Base-by-base conservation (phyloP, 2,329 filamentous ascomycete genomes). In the Venturia oleaginea region DNA sequence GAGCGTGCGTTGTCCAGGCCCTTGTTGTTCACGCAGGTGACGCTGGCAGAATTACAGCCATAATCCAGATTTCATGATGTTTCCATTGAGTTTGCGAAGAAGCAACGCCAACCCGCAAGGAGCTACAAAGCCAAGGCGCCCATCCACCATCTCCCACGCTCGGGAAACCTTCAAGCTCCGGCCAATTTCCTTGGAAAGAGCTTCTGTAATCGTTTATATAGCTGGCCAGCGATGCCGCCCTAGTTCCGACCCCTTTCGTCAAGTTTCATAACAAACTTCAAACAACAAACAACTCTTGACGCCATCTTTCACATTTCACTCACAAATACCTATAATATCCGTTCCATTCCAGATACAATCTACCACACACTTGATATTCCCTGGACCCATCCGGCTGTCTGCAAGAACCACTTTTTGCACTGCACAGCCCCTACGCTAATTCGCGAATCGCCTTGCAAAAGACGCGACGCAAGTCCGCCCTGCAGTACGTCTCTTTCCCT, bases 201-300 rank as follows among this genome's bases (percentile, higher is more conserved):
- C 51, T 57, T 57, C 51, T 34, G 51, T 4, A 57, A 55, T 55
- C 51, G 51, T 55, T 30, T 57, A n/a, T 57, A 57, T 57, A 57
- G 27, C 51, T 34, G 5, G 5, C 10, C 51, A 34, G 22, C 27
- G 17, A 6, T 4, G 27, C 51, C 27, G 51, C n/a, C 30, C 51
- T 32, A 27, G 34, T 55, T n/a, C 51, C 51, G 4, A 8, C 51
- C 51, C 51, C 51, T 55, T 55, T 55, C 7, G 51, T 34, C 30
- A 11, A 17, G 6, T 30, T 54, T 32, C 24, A 6, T 7, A 51
- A 24, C 46, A 24, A 51, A 10, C 13, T 17, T 7, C 48, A 54
- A 32, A 30, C 30, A 30, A 30, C 24, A 37, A 37, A n/a, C n/a
- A 51, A 27, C 24, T 51, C 19, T 22, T 27, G 51, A n/a, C 51